Conservation (phyloP, 2,329 filamentous ascomycete species). For the Alternaria atra region DNA sequence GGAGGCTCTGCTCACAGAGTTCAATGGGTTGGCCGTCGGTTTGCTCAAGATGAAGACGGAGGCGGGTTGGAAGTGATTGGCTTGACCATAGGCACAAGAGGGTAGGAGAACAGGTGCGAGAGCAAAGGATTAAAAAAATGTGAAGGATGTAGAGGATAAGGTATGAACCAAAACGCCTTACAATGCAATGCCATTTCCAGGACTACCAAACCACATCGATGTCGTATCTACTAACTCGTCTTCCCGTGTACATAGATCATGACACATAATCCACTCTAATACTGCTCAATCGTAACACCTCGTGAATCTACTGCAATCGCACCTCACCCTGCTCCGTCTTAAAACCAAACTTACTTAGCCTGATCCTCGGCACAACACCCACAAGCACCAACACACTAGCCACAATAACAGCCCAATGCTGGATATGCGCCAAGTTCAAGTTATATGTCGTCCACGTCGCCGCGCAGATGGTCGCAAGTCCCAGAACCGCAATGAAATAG, state of each 20-base stretch:
- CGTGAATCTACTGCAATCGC: conserved; percentile 1
- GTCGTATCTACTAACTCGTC: not conserved
- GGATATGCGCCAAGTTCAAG: conserved; percentile 71
- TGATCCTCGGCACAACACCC: conserved; percentile 80
- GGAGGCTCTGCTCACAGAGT: not conserved
- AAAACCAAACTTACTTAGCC: conserved; percentile 80
- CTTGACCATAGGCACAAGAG: not conserved
- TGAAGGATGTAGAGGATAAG: not conserved
- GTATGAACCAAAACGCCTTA: not conserved
- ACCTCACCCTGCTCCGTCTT: conserved; percentile 27
- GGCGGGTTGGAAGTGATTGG: not conserved
- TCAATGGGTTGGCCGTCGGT: not conserved
- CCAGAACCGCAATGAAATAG: conserved; percentile 74
- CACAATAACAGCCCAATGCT: conserved; percentile 78
- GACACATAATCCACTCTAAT: rapidly evolving
- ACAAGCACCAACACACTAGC: conserved; percentile 71
- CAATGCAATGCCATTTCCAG: not conserved
- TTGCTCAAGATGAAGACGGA: not conserved
- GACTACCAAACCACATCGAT: not conserved
- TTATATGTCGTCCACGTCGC: conserved; percentile 82
- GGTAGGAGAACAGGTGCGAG: not conserved
- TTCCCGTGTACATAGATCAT: no score
- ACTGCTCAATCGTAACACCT: not conserved
- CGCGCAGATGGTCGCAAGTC: conserved; percentile 76
- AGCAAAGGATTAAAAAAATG: not conserved